Conservation (phyloP, 2,329 filamentous ascomycete genomes). For the Trichoderma sp. region DNA sequence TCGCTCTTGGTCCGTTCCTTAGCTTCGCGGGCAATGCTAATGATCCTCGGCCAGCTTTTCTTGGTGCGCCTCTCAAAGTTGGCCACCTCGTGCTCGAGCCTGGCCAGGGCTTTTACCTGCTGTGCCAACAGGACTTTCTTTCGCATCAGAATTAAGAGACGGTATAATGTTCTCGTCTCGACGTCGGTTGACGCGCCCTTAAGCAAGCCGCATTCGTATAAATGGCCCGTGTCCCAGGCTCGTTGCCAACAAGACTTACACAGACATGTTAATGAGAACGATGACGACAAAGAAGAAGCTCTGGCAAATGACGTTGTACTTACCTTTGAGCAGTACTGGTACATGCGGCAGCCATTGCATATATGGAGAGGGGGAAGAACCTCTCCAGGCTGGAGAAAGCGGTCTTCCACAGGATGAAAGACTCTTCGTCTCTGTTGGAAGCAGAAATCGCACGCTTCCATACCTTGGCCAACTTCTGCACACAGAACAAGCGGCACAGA, state of each 20-base stretch:
- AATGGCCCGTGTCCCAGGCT: slow-evolving; percentile 16
- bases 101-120: neutral
- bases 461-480: neutral
- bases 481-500: slow-evolving; percentile 12
- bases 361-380: neutral
- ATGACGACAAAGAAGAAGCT: neutral
- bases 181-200: neutral
- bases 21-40: neutral
- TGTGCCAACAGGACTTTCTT: neutral
- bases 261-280: neutral
- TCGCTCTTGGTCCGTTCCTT: slow-evolving; percentile 7
- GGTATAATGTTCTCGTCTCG: neutral
- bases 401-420: neutral
- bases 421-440: slow-evolving; percentile 1
- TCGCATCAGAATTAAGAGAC: slow-evolving; percentile 6
- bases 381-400: neutral
- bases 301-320: neutral
- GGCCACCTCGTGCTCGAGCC: neutral
- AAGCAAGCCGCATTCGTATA: slow-evolving; percentile 14
- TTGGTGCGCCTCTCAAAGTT: neutral
- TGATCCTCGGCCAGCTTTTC: neutral
- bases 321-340: slow-evolving; percentile 18
- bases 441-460: slow-evolving; percentile 10
- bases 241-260: slow-evolving; percentile 2
- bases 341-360: slow-evolving; percentile 8